A percentile compares a stretch with the other conserved stretches of the same genome.
These are phyloP conservation scores for Orychophragmus violaceus DNA, from an alignment of 345 rosid species.

Conservation along the genomic window DNA sequence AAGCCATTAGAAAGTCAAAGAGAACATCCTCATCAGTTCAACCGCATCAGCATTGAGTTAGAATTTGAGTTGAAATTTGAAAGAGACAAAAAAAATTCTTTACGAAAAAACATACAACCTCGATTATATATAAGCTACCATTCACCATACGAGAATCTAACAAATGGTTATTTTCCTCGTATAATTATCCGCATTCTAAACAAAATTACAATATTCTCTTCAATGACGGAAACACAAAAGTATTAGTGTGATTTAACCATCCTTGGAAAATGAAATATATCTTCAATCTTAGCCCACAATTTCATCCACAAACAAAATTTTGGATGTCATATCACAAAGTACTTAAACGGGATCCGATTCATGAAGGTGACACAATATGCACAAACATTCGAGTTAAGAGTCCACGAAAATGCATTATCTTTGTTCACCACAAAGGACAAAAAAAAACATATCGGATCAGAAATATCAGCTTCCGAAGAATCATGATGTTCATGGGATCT, in stretches of 20 bases:
- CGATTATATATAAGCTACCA: neutral
- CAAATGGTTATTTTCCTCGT: neutral
- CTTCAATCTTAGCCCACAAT: neutral
- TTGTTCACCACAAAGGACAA: neutral
- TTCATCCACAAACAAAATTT: neutral
- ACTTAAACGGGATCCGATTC: conserved; percentile 16
- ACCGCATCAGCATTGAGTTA: too few relatives aligned
- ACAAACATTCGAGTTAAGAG: neutral
- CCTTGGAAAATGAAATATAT: neutral
- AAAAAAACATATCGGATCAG: conserved; percentile 31
- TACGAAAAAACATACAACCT: neutral
- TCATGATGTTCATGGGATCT: conserved; percentile 66
- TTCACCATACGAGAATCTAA: neutral
- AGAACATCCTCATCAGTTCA: neutral
- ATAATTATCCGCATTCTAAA: neutral
- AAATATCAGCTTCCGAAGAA: conserved; percentile 63
- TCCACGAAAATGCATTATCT: neutral
- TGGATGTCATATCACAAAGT: neutral
- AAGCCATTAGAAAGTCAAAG: neutral
- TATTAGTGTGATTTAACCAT: neutral
- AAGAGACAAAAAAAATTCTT: too few relatives aligned
- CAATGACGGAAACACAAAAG: too few relatives aligned
- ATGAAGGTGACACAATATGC: neutral
- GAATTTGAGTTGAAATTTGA: too few relatives aligned
- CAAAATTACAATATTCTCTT: neutral